Evolutionary conservation across 345 rosid genomes (phyloP).

Genomic region (Conringia planisiliqua): DNA sequence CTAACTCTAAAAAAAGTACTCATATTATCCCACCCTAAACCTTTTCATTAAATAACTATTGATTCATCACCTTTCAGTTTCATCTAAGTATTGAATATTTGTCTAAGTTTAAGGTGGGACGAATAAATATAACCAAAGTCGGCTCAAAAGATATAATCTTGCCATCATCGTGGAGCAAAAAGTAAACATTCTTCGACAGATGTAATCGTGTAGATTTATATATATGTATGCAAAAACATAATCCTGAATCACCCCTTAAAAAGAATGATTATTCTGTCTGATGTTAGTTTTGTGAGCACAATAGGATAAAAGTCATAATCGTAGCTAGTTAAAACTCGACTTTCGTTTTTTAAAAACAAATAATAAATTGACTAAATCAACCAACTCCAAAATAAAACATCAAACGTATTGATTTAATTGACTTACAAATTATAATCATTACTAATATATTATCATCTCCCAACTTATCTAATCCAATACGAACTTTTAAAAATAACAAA

Average conservation of each 20-base stretch:
- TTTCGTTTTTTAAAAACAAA: neutral
- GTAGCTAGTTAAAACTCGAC: neutral
- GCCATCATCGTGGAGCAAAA: neutral
- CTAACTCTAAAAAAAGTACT: neutral
- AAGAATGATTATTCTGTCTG: neutral
- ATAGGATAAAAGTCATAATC: neutral
- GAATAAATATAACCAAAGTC: neutral
- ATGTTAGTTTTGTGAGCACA: neutral
- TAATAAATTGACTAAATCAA: neutral
- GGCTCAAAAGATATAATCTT: neutral
- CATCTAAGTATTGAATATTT: neutral
- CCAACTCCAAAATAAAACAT: neutral
- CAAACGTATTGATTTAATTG: neutral
- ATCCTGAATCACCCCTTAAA: neutral
- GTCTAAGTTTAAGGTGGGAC: neutral
- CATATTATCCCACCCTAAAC: neutral
- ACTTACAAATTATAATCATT: neutral
- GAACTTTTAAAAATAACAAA: neutral
- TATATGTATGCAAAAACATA: neutral
- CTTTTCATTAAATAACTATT: neutral
- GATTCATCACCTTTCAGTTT: neutral
- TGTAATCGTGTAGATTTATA: neutral
- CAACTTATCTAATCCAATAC: slow-evolving; percentile 18
- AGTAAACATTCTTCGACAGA: neutral
- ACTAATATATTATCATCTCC: neutral